Evolutionary conservation across 192 early-diverging fungal species (phyloP).

Genomic region (Endogone sp.): DNA sequence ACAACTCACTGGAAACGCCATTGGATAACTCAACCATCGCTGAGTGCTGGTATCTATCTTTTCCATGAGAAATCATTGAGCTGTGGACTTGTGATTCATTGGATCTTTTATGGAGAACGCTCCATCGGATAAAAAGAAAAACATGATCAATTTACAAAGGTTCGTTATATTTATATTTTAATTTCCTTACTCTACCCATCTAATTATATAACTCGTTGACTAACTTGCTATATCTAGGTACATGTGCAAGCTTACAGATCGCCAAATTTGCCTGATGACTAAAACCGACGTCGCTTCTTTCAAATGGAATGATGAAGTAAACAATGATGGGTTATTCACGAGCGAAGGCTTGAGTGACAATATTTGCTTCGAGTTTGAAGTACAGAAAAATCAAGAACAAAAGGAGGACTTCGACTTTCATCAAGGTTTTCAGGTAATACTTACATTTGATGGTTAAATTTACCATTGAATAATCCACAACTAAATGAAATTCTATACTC

Average conservation of each 20-base stretch:
- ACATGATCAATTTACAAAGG: conserved; percentile 8
- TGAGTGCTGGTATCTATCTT: conserved; percentile 3
- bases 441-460: neutral
- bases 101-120: conserved; percentile 17
- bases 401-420: neutral
- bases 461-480: neutral
- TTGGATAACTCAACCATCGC: neutral
- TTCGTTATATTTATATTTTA: neutral
- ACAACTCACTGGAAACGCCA: neutral
- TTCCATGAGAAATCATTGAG: neutral
- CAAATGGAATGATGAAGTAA: neutral
- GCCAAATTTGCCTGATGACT: neutral
- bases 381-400: neutral
- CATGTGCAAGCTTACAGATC: neutral
- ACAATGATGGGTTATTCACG: neutral
- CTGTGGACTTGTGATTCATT: conserved; percentile 11
- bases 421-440: neutral
- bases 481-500: too few relatives aligned
- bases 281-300: neutral
- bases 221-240: too few relatives aligned
- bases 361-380: neutral
- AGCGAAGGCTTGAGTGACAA: neutral
- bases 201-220: neutral
- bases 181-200: neutral
- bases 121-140: conserved; percentile 9